These are phyloP conservation scores for Phascolomyces articulosus DNA, from an alignment of 371 early-diverging fungal genomes.

Conservation along the genomic window DNA sequence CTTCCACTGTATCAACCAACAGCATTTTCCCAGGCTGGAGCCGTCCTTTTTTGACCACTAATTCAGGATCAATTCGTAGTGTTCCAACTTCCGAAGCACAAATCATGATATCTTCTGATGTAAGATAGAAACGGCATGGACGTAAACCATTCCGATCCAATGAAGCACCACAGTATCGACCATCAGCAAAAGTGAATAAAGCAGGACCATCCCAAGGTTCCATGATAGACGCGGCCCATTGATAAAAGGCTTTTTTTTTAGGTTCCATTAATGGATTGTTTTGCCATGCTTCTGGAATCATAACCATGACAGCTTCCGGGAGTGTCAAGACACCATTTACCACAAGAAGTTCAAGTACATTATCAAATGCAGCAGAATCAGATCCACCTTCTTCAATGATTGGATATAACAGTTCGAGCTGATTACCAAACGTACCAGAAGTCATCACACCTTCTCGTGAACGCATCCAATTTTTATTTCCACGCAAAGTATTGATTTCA, in stretches of 20 bases:
- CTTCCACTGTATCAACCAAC: slow-evolving; percentile 94
- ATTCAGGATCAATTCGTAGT: slow-evolving; percentile 80
- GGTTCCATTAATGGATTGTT: slow-evolving; percentile 83
- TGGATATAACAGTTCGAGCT: slow-evolving; percentile 86
- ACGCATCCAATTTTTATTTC: slow-evolving; percentile 99
- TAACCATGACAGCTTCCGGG: slow-evolving; percentile 96
- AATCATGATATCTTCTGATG: slow-evolving; percentile 92
- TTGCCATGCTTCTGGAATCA: slow-evolving; percentile 98
- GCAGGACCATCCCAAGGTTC: slow-evolving; percentile 99
- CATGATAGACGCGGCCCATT: slow-evolving; percentile 96
- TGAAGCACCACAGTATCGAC: slow-evolving; percentile 94
- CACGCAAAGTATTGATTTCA: slow-evolving; percentile 97
- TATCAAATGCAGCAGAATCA: slow-evolving; percentile 96
- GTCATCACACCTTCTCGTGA: slow-evolving; percentile 94
- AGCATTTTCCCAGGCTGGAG: slow-evolving; percentile 96
- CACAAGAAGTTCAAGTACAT: slow-evolving; percentile 91
- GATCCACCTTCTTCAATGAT: slow-evolving; percentile 97
- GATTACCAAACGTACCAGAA: slow-evolving; percentile 77
- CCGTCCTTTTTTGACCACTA: slow-evolving; percentile 88
- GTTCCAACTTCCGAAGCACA: slow-evolving; percentile 97
- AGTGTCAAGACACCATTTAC: slow-evolving; percentile 88
- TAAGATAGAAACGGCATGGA: slow-evolving; percentile 95
- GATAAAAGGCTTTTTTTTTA: slow-evolving; percentile 90
- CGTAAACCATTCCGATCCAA: slow-evolving; percentile 96
- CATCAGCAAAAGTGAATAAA: slow-evolving; percentile 94